phyloP scores from a whole-genome alignment of 306 rosid species.

The Fragaria vesca region DNA sequence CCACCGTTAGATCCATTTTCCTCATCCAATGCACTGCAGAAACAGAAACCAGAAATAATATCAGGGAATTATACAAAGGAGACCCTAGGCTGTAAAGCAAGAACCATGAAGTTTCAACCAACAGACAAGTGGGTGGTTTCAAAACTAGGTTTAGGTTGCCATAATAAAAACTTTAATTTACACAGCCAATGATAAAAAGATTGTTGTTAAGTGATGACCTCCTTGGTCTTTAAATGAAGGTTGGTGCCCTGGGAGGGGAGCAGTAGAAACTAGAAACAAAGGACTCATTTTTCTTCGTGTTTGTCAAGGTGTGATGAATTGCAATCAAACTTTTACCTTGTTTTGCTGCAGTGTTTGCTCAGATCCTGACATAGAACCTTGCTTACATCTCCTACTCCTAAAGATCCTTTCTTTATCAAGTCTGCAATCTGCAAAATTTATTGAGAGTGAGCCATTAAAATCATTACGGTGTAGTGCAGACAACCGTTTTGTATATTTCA shows the following conservation, averaged over 20 bases:
- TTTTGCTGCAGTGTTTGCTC: constrained; percentile 77
- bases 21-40: constrained; percentile 42
- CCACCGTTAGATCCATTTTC: constrained; percentile 31
- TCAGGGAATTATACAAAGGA: not conserved
- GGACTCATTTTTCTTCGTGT: not conserved
- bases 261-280: not conserved
- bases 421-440: constrained; percentile 63
- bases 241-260: not conserved
- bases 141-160: not conserved
- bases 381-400: constrained; percentile 72
- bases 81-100: not conserved
- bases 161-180: not conserved
- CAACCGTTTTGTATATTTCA: constrained; percentile 10
- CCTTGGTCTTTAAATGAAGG: constrained; percentile 3
- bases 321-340: constrained; percentile 43
- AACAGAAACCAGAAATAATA: not conserved
- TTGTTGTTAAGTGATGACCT: not conserved
- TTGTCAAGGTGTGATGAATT: constrained; percentile 10
- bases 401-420: constrained; percentile 76
- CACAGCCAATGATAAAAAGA: not conserved
- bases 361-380: constrained; percentile 86
- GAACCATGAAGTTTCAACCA: not conserved
- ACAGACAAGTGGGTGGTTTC: not conserved
- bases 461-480: constrained; percentile 16
- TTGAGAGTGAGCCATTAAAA: constrained; percentile 14